Evolutionary conservation across 768 basidiomycete species (phyloP).

Genomic region (Hygrocybe punicea): DNA sequence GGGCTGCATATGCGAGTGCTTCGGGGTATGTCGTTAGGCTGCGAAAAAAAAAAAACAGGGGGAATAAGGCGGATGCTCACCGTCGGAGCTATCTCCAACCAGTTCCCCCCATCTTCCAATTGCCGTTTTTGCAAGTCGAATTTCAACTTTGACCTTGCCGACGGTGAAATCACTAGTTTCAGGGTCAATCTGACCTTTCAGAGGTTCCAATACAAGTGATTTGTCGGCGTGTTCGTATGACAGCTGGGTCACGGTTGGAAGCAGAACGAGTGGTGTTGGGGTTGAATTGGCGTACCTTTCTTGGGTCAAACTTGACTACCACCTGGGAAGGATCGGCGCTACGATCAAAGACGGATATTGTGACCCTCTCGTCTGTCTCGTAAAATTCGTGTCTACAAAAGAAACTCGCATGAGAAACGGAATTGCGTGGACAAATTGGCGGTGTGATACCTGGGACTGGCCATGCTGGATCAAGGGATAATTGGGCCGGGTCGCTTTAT

Average conservation of each 20-base stretch:
- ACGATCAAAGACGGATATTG: conserved; percentile 74
- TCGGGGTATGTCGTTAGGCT: conserved; percentile 24
- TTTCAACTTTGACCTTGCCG: conserved; percentile 85
- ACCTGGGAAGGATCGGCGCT: conserved; percentile 66
- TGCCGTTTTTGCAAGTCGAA: conserved; percentile 67
- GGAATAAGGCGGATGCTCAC: conserved; percentile 41
- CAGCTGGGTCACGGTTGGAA: conserved; percentile 36
- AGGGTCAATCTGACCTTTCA: conserved; percentile 77
- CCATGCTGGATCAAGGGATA: conserved; percentile 22
- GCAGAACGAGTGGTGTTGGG: background rate
- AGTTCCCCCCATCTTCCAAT: conserved; percentile 72
- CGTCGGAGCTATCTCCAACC: conserved; percentile 71
- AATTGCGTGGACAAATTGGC: too few relatives aligned
- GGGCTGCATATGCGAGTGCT: conserved; percentile 23
- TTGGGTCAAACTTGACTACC: conserved; percentile 57
- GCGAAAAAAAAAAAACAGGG: background rate
- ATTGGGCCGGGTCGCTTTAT: background rate
- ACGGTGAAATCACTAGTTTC: conserved; percentile 60
- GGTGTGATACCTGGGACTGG: conserved; percentile 33
- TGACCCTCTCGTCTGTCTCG: conserved; percentile 75
- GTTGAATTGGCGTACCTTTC: conserved; percentile 46
- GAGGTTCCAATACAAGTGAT: conserved; percentile 67
- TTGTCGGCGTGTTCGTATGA: conserved; percentile 69
- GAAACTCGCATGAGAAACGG: background rate
- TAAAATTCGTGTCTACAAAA: conserved; percentile 75